Base-by-base conservation (phyloP, 106 monocot species). In the Phalaenopsis equestris region DNA sequence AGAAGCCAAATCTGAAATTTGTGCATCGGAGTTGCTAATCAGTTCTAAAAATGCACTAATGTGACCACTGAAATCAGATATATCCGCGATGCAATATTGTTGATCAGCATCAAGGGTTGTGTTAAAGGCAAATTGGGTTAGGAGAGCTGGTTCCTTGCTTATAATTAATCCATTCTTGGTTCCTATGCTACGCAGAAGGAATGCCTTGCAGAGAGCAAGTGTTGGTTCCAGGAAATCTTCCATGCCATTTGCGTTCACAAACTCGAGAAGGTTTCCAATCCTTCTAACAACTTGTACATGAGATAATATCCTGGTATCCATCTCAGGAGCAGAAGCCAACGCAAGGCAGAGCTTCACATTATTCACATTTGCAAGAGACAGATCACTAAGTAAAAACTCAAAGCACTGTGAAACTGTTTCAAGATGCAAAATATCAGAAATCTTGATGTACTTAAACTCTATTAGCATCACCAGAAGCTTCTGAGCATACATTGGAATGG, bases 401-500 rank as follows among this genome's bases (percentile, higher is more conserved):
- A 99, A 99, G 83, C 94, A 99, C 75, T 88, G 85, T 23, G 94
- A 88, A 16, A 94, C 88, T 68, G 91, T 94, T 84, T 84, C 86
- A 15, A 84, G 73, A 64, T 95, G 79, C 49, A 95, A 79, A 79
- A 99, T 93, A 61, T 90, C 90, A 19, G 92, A 89, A 8, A 99
- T 86, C 43, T 91, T 92, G 37, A 95, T 87, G 83, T 85, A 87
- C 73, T 87, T 83, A 72, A 85, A 93, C 80, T 99, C 99, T 42
- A 95, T 91, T 24, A 99, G 87, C 89, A 91, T 95, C 48, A 99
- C 82, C 16, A 99, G 80, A 64, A 99, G 88, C 86, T 99, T 99
- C 77, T 99, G 99, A 45, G 99, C 94, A 84, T 95, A 95, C 89
- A 99, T 89, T 14, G 99, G 99, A 82, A 99, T 99, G 18, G 99